A percentile compares a stretch with the other conserved stretches of the same genome.
These are phyloP conservation scores for Mycena maculata DNA, from an alignment of 768 basidiomycete genomes.

Conservation along the genomic window DNA sequence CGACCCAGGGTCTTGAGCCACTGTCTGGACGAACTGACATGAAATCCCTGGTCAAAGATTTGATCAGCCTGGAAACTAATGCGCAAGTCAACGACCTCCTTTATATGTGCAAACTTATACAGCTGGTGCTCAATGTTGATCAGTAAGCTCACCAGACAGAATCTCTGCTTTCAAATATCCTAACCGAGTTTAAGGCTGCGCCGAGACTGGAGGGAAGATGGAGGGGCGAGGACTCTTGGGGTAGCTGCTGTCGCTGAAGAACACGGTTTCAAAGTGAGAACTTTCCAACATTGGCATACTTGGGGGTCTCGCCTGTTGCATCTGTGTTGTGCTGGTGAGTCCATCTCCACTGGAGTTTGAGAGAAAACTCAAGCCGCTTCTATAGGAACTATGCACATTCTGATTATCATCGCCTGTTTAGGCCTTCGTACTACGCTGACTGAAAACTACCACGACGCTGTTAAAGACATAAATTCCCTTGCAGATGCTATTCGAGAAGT, in stretches of 20 bases:
- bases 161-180: too few species aligned
- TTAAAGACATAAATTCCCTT: background rate
- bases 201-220: background rate
- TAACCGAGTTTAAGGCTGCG: background rate
- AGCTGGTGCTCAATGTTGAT: slow-evolving; percentile 2
- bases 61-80: background rate
- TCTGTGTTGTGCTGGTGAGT: background rate
- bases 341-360: too few species aligned
- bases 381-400: background rate
- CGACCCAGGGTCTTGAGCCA: too few species aligned
- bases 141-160: background rate
- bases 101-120: slow-evolving; percentile 7
- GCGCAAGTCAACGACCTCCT: background rate
- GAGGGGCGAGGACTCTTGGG: background rate
- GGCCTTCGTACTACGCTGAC: background rate
- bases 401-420: background rate
- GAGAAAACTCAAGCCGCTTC: background rate
- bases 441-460: background rate
- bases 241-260: background rate
- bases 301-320: background rate
- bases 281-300: background rate
- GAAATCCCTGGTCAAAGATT: background rate
- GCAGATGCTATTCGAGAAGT: slow-evolving; percentile 1
- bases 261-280: background rate
- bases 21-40: background rate